Evolutionary conservation across 2,329 filamentous ascomycete species (phyloP).

Genomic region (Paraconiothyrium sp.): DNA sequence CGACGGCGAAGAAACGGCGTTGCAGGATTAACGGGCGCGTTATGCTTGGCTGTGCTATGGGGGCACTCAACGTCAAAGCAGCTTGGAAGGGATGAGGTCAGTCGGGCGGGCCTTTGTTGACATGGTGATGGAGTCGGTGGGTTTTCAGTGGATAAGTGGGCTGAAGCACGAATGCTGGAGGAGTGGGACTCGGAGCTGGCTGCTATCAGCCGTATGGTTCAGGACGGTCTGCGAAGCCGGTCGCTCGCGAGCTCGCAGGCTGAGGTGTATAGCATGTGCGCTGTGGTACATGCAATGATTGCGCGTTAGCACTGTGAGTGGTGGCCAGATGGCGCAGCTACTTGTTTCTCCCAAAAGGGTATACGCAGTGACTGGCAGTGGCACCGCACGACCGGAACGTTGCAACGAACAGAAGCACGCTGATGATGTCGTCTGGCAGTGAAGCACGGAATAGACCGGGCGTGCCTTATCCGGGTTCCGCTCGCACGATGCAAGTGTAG

Average conservation of each 20-base stretch:
- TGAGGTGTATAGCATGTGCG: neutral
- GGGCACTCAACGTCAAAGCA: neutral
- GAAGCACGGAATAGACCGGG: slow-evolving; percentile 3
- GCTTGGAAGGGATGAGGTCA: neutral
- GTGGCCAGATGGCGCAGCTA: neutral
- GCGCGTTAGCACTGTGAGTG: neutral
- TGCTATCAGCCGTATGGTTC: slow-evolving; percentile 8
- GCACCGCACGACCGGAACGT: slow-evolving; percentile 5
- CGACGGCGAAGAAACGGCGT: slow-evolving; percentile 18
- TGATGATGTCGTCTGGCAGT: slow-evolving; percentile 8
- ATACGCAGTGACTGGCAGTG: neutral
- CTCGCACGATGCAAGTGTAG: slow-evolving; percentile 3
- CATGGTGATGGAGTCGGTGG: neutral
- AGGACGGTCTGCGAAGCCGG: slow-evolving; percentile 2
- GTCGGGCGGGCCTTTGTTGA: neutral
- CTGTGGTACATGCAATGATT: neutral
- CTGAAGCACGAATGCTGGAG: neutral
- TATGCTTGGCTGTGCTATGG: slow-evolving; percentile 25
- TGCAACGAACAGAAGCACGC: neutral
- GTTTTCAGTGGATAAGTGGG: neutral
- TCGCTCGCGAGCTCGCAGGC: neutral
- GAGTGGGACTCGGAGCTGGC: slow-evolving; percentile 1
- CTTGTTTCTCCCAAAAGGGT: neutral
- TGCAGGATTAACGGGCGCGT: slow-evolving; percentile 16
- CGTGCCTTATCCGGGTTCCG: neutral